Evolutionary conservation across 2,329 filamentous ascomycete species (phyloP).

Genomic region (Metarhizium brunneum): DNA sequence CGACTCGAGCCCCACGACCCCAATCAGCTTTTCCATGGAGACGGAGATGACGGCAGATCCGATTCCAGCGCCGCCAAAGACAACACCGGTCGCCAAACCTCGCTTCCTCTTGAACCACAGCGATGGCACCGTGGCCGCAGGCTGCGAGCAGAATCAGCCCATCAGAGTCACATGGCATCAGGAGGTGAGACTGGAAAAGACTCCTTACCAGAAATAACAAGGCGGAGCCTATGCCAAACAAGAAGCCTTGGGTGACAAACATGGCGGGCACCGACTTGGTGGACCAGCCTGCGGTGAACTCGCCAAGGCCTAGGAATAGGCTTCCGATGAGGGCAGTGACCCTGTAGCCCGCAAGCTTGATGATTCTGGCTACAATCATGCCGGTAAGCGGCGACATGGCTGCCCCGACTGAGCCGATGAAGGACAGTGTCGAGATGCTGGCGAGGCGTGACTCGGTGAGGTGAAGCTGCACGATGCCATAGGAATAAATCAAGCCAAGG

Average conservation of each 20-base stretch:
- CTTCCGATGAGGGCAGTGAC: constrained; percentile 14
- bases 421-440: constrained; percentile 17
- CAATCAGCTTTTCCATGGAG: constrained; percentile 14
- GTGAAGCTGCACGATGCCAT: constrained; percentile 20
- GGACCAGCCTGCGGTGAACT: constrained; percentile 18
- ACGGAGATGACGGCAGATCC: constrained; percentile 20
- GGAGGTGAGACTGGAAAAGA: too few species aligned
- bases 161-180: too few species aligned
- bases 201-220: constrained; percentile 13
- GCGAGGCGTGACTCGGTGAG: constrained; percentile 16
- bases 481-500: constrained; percentile 21
- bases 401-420: constrained; percentile 16
- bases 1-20: constrained; percentile 14
- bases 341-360: constrained; percentile 15
- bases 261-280: constrained; percentile 15
- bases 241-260: constrained; percentile 16
- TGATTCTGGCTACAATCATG: constrained; percentile 18
- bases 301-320: constrained; percentile 18
- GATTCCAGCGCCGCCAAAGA: constrained; percentile 19
- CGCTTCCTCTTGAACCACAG: constrained; percentile 18
- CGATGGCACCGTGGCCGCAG: constrained; percentile 15
- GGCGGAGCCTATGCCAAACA: constrained; percentile 17
- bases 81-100: constrained; percentile 18
- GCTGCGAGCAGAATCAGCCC: constrained; percentile 2
- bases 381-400: constrained; percentile 2